Evolutionary conservation across 352 stramenopile species (phyloP), one percentile per base, ranked within the genome.

Genomic region (Globisporangium spinosum): DNA sequence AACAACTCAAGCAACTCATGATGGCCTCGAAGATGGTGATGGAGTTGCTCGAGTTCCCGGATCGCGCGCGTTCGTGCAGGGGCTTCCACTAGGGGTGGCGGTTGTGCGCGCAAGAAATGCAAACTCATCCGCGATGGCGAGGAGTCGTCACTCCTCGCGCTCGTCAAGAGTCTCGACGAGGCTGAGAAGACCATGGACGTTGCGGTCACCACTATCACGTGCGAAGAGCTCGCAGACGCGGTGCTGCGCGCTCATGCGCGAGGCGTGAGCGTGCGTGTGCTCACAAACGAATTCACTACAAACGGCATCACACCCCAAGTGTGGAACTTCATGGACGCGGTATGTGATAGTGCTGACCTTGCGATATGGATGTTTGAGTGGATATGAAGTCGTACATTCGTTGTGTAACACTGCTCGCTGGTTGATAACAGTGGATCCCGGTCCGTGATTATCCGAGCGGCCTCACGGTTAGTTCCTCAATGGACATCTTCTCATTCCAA

Each of bases 131-230:
- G 58, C 45, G 60, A 65, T 29, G 43, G 13, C 27, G 4, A 58
- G 27, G 4, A 27, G 27, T 65, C 51, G 51, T 85, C 74, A 51
- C 72, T 88, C 13, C 63, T 89, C 61, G 79, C 71, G 45, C 65
- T 90, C 55, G 60, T 89, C 45, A 68, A 67, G 40, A 77, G 76
- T 62, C 69, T 90, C 38, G 70, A 79, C 27, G 55, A 43, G 3
- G 74, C 82, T 20, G 79, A 67, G 38, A 70, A 64, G 38, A 82
- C 69, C 3, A 80, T 88, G 70, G 82, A 90, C 64, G 77, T 90
- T 25, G 84, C 72, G 54, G 80, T 90, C 38, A 84, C 87, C 63
- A 89, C 78, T 22, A 86, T 89, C 70, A 85, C 80, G 1, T 89
- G 82, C 56, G 77, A 89, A 38, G 82, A 89, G 79, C 85, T 89